Evolutionary conservation across 805 yeast species (phyloP).

Genomic region (Tetrapisispora taiwanensis): DNA sequence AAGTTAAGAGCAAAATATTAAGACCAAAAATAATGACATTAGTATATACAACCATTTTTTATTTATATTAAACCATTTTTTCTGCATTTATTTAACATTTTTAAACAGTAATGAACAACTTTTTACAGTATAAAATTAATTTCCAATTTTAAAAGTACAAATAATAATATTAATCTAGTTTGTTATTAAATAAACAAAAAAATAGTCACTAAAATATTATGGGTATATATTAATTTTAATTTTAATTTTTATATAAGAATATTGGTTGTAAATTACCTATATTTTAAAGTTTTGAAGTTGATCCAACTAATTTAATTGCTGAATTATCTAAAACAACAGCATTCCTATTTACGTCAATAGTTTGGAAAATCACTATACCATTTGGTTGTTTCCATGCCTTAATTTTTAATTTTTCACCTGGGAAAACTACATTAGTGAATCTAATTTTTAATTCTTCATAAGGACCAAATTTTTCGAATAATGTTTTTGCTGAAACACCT

Average conservation of each 20-base stretch:
- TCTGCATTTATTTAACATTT: neutral
- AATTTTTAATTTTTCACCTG: conserved; percentile 80
- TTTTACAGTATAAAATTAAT: too few species aligned
- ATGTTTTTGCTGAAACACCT: conserved; percentile 70
- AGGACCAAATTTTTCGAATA: conserved; percentile 71
- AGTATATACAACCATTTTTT: too few species aligned
- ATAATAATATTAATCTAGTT: too few species aligned
- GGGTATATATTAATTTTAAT: too few species aligned
- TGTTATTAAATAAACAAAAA: too few species aligned
- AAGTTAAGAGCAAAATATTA: too few species aligned
- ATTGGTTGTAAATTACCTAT: neutral
- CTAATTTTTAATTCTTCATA: conserved; percentile 81
- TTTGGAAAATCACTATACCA: conserved; percentile 64
- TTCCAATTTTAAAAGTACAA: too few species aligned
- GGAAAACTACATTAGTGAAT: conserved; percentile 85
- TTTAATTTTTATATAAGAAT: too few species aligned
- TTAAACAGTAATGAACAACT: too few species aligned
- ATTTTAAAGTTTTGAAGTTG: conserved; percentile 24
- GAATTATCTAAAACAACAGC: conserved; percentile 77
- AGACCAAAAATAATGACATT: too few species aligned
- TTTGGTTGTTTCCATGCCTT: conserved; percentile 74
- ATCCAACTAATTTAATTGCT: conserved; percentile 51
- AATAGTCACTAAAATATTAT: too few species aligned
- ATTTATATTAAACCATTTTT: too few species aligned
- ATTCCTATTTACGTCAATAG: conserved; percentile 69